Percentiles rank a stretch among this genome's conserved stretches.
Evolutionary conservation across 2,329 filamentous ascomycete species (phyloP).

Genomic region (Fusarium proliferatum): DNA sequence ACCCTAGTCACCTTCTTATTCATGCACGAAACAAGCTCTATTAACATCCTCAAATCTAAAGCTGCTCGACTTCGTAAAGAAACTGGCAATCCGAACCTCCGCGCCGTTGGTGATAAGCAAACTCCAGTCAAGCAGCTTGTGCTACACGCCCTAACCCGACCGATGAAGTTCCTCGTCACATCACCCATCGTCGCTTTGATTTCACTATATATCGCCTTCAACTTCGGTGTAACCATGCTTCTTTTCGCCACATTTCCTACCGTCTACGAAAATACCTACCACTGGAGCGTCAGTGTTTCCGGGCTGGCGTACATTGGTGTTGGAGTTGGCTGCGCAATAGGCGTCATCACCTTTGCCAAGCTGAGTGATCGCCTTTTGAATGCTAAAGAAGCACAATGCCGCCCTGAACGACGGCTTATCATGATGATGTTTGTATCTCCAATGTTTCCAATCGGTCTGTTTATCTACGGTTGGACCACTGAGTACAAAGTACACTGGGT

Average conservation of each 20-base stretch:
- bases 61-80: not conserved
- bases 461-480: constrained; percentile 35
- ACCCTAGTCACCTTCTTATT: accelerated
- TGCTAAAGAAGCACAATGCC: not conserved
- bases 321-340: constrained; percentile 18
- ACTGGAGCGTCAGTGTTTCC: constrained; percentile 47
- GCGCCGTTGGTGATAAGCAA: accelerated
- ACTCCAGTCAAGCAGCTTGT: not conserved
- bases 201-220: constrained; percentile 61
- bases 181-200: constrained; percentile 60
- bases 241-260: constrained; percentile 66
- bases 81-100: accelerated
- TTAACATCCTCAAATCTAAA: not conserved
- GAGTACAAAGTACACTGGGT: constrained; percentile 31
- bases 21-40: not conserved
- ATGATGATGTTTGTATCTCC: constrained; percentile 16
- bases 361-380: constrained; percentile 21
- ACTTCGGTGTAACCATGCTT: constrained; percentile 65
- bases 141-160: constrained; percentile 10
- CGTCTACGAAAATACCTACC: constrained; percentile 58
- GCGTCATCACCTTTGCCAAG: constrained; percentile 20
- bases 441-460: constrained; percentile 20
- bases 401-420: constrained; percentile 17
- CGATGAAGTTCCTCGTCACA: constrained; percentile 62
- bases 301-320: constrained; percentile 39